Conservation (phyloP, 2,329 filamentous ascomycete genomes). For the Alternaria brassicicola region DNA sequence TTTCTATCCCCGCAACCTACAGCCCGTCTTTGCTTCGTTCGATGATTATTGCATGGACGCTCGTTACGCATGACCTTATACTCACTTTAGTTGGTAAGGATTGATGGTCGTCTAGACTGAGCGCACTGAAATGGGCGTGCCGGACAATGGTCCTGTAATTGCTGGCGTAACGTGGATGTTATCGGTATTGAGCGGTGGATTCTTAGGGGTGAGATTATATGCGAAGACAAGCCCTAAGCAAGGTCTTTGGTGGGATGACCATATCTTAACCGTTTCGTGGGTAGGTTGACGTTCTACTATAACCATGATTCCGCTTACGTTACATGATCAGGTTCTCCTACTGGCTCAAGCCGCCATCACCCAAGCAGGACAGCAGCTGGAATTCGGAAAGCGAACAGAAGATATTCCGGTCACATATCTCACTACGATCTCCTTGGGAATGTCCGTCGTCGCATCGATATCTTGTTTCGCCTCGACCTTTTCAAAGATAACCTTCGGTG, state of each 20-base stretch:
- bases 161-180: slow-evolving; percentile 36
- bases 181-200: slow-evolving; percentile 26
- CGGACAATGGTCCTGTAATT: slow-evolving; percentile 34
- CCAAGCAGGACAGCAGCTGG: slow-evolving; percentile 28
- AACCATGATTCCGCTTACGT: background rate
- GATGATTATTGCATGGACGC: background rate
- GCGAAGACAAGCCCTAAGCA: slow-evolving; percentile 34
- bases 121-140: slow-evolving; percentile 16
- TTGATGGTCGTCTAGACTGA: slow-evolving; percentile 4
- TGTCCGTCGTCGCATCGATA: slow-evolving; percentile 26
- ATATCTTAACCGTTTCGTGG: slow-evolving; percentile 36
- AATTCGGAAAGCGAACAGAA: slow-evolving; percentile 30
- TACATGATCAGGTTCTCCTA: slow-evolving; percentile 25
- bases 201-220: slow-evolving; percentile 34
- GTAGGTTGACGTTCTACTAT: slow-evolving; percentile 9
- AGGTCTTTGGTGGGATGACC: slow-evolving; percentile 39
- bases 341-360: slow-evolving; percentile 27
- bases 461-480: slow-evolving; percentile 35
- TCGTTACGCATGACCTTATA: background rate
- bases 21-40: background rate
- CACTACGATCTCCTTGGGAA: slow-evolving; percentile 19
- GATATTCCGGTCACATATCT: slow-evolving; percentile 26
- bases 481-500: slow-evolving; percentile 39
- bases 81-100: background rate
- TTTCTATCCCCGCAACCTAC: background rate